phyloP scores from a whole-genome alignment of 805 yeast species.

The Sporopachydermia lactativora region DNA sequence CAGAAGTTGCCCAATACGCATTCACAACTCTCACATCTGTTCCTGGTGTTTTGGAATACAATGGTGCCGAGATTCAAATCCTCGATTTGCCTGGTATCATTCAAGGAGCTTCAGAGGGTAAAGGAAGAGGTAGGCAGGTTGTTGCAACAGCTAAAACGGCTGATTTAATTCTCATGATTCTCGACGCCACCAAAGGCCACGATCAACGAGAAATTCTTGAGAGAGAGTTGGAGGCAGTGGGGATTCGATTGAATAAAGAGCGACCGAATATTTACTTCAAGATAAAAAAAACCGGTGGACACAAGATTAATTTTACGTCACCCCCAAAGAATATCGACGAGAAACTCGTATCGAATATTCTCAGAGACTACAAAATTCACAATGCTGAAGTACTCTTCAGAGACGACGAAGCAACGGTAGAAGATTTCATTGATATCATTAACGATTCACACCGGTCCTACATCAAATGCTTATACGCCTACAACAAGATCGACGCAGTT shows the following conservation, averaged over 20 bases:
- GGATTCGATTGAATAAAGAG: conserved; percentile 72
- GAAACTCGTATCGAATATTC: conserved; percentile 57
- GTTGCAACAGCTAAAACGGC: conserved; percentile 94
- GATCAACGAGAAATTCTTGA: conserved; percentile 83
- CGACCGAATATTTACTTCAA: conserved; percentile 72
- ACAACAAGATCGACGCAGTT: conserved; percentile 91
- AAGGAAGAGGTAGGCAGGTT: conserved; percentile 95
- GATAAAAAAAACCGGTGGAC: conserved; percentile 81
- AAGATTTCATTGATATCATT: conserved; percentile 83
- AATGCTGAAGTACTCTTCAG: conserved; percentile 87
- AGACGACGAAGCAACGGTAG: conserved; percentile 81
- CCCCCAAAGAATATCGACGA: conserved; percentile 79
- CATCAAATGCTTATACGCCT: conserved; percentile 83
- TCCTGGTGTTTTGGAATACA: conserved; percentile 88
- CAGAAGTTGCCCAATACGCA: conserved; percentile 90
- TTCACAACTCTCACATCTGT: conserved; percentile 95
- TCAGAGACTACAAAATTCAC: conserved; percentile 80
- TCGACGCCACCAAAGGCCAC: conserved; percentile 89
- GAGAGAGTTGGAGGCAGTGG: conserved; percentile 83
- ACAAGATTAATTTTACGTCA: conserved; percentile 63
- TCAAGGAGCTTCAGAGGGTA: conserved; percentile 92
- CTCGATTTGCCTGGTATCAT: conserved; percentile 98
- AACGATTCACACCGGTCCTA: conserved; percentile 81
- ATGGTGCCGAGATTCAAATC: conserved; percentile 93
- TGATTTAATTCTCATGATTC: conserved; percentile 80